Evolutionary conservation across 2,329 filamentous ascomycete genomes (phyloP), one percentile per base, ranked within the genome.

Genomic region (Leptographium lundbergii): DNA sequence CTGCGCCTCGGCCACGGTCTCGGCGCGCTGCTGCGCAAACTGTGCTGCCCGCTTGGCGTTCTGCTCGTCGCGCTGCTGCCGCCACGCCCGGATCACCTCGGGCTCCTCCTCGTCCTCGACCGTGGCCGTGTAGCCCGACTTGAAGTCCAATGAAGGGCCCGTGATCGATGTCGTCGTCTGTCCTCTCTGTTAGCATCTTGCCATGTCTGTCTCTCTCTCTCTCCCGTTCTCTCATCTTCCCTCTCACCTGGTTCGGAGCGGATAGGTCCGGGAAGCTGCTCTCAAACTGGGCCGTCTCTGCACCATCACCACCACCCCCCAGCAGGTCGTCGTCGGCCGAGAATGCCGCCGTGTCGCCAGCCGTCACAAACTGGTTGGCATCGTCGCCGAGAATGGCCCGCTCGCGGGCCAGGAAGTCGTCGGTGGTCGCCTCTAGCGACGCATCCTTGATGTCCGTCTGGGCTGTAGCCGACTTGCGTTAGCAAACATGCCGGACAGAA

Each of bases 351-450:
- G 54, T 56, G 70, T 95, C 89, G 68, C 86, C 84, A 62, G 84
- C 80, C 36, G 88, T 88, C 63, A 87, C 80, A 72, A 99, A 99
- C 76, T 91, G 88, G 67, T 91, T 82, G 61, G 94, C 94, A 72
- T 97, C 94, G 63, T 96, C 94, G 65, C 94, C 94, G 9, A 99
- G 84, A 22, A 87, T 74, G 62, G 91, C 94, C 69, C 91, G 89
- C 76, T 99, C 94, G 66, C 92, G 89, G 63, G 89, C 85, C 55
- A 97, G 83, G 72, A 99, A 97, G 73, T 96, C 90, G 68, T 89
- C 85, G 63, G 82, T 78, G 36, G 86, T 85, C 34, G 81, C 77
- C 11, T 80, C 76, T 62, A 77, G 79, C 63, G 79, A 77, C 45
- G 82, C 72, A 59, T 76, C 78, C 73, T 78, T 80, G 69, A 80